Base-by-base conservation (phyloP, 169 alveolate genomes). In the Eimeria zaria region DNA sequence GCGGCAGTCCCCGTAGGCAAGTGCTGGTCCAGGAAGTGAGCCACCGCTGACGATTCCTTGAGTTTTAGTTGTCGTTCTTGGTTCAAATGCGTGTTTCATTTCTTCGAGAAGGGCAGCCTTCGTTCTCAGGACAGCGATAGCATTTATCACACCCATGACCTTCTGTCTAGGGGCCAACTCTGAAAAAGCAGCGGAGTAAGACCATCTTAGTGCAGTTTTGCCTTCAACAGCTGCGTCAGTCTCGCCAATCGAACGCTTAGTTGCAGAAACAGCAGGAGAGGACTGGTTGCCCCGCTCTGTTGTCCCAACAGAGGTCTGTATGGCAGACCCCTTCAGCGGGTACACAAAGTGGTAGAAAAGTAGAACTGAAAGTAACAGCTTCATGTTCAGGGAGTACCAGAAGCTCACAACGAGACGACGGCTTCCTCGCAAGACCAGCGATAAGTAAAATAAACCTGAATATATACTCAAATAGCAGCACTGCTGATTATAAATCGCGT, bases 1-100 rank as follows among this genome's bases (percentile, higher is more conserved):
- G 67, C 93, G 93, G 44, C 93, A 87, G 62, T 87, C 93, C 48
- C 93, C 93, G n/a, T 87, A 87, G 9, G 93, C 93, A 24, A 87
- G 93, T 12, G 93, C 93, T 30, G 93, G 93, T 27, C 93, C 93
- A 27, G 93, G 93, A 30, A 87, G 93, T 51, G 81, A 41, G 46
- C 64, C 51, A n/a, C 81, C 93, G 41, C 12, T 41, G 60, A 24
- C 48, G 18, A 62, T 48, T 62, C 62, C 62, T 58, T 64, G 36
- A 4, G 48, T 69, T 30, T 58, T n/a, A 2, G 83, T 14, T 7
- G 64, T 87, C 20, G 93, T 60, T 67, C 93, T 33, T 44, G 93
- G 93, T 48, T 87, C 93, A 48, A 87, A 87, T 27, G 93, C 93
- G 41, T 69, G 48, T 51, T 62, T 87, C 93, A 87, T 87, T 41